Evolutionary conservation across 176 grass and related monocot species (phyloP), one percentile per base, ranked within the genome.

Genomic region (Paspalum vaginatum): DNA sequence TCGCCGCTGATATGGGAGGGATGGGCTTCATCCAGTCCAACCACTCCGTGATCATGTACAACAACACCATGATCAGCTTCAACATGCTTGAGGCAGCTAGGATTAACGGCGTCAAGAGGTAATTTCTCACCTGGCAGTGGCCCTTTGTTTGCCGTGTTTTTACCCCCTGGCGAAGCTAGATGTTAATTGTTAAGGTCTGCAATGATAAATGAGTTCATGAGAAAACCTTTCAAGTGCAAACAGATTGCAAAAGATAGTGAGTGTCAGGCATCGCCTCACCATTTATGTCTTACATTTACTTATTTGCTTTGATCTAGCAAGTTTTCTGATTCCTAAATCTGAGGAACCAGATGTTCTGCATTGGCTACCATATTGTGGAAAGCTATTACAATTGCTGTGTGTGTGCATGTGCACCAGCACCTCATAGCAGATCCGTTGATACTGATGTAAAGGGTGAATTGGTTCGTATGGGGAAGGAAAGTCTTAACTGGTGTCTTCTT

Each of bases 21-120:
- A 97, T 97, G 93, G 93, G 93, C 2, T 97, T 97, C 72, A 97
- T 96, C 65, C 90, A 96, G 76, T 92, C 90, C 27, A 96, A 96
- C 78, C 93, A 96, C 56, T 92, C 87, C 13, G 90, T 96, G 15
- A 96, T 96, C 65, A 90, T 96, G 87, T 96, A 96, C 65, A 92
- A 96, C 85, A 96, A 96, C 78, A 95, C 93, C 68, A 95, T 95
- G 93, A 95, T 95, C 76, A 95, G 93, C 78, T 95, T 95, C 79
- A 95, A 90, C 78, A 92, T 95, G 93, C 86, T 95, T 37, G 93
- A 95, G 84, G 93, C 89, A 43, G 78, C 87, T 64, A 89, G 93
- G 64, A 92, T 95, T 65, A 95, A 90, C 12, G 74, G 87, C 12
- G 89, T 92, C 65, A 95, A 95, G 88, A 95, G 93, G 93, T 95